phyloP scores from a whole-genome alignment of 129 eudicot species.

The Pulicaria dysenterica region DNA sequence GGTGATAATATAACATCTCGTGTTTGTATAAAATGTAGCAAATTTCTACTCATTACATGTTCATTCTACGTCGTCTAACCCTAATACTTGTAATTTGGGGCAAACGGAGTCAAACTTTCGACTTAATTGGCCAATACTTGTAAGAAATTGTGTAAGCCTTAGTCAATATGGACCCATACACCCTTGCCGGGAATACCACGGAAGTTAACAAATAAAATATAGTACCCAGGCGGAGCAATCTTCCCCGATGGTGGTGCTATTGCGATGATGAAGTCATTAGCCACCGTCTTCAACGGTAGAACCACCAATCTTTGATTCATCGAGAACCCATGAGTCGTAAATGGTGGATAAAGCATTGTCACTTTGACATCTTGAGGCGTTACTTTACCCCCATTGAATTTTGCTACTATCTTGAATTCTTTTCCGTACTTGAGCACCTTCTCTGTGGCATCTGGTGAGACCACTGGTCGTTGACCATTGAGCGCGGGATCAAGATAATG shows the following conservation, averaged over 20 bases:
- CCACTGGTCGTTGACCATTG: slow-evolving; percentile 30
- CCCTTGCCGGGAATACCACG: slow-evolving; percentile 64
- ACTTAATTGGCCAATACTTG: slow-evolving; percentile 16
- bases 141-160: slow-evolving; percentile 3
- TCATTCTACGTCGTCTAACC: slow-evolving; percentile 2
- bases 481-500: slow-evolving; percentile 63
- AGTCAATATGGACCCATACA: slow-evolving; percentile 63
- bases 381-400: background rate
- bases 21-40: background rate
- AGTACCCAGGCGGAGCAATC: slow-evolving; percentile 66
- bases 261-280: slow-evolving; percentile 11
- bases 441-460: slow-evolving; percentile 26
- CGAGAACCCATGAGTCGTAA: slow-evolving; percentile 80
- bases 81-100: background rate
- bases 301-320: slow-evolving; percentile 64
- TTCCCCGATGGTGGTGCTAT: slow-evolving; percentile 39
- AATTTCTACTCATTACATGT: background rate
- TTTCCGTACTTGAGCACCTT: slow-evolving; percentile 48
- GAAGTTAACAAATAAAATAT: slow-evolving; percentile 58
- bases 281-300: slow-evolving; percentile 23
- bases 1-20: slow-evolving; percentile 3
- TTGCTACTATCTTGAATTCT: slow-evolving; percentile 21
- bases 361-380: slow-evolving; percentile 44
- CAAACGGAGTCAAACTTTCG: slow-evolving; percentile 21
- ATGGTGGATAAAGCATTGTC: slow-evolving; percentile 69